A percentile compares a stretch with the other conserved stretches of the same genome.
Conservation (phyloP, 2,329 filamentous ascomycete species). For the Fusarium chaquense region DNA sequence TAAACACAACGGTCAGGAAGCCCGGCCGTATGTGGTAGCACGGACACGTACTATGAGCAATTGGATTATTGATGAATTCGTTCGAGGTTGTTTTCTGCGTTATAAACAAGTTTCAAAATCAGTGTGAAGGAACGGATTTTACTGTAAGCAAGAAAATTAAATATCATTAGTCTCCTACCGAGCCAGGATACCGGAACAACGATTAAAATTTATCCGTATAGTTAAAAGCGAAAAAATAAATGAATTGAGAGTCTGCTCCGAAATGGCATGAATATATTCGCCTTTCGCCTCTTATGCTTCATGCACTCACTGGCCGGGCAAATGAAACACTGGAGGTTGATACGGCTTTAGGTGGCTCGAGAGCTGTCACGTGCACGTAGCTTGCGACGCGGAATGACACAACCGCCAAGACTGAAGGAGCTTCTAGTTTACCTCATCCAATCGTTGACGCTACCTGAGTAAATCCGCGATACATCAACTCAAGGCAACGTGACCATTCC, state of each 20-base stretch:
- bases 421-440: slow-evolving; percentile 43
- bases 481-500: slow-evolving; percentile 48
- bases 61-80: not conserved
- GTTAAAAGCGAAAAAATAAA: not conserved
- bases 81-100: not conserved
- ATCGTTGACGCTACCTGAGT: slow-evolving; percentile 27
- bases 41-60: not conserved
- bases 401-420: slow-evolving; percentile 45
- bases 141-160: not conserved
- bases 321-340: not conserved
- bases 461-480: slow-evolving; percentile 44
- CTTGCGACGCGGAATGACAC: slow-evolving; percentile 49
- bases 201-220: not conserved
- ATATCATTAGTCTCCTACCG: not conserved
- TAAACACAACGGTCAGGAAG: slow-evolving; percentile 12
- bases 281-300: not conserved
- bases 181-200: not conserved
- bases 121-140: not conserved
- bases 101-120: not conserved
- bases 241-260: not conserved
- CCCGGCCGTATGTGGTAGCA: slow-evolving; percentile 12
- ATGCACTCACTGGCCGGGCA: not conserved
- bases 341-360: slow-evolving; percentile 6
- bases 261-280: not conserved
- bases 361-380: slow-evolving; percentile 49